A percentile compares a stretch with the other conserved stretches of the same genome.
Evolutionary conservation across 176 grass and related monocot genomes (phyloP).

Genomic region (Oryza australiensis): DNA sequence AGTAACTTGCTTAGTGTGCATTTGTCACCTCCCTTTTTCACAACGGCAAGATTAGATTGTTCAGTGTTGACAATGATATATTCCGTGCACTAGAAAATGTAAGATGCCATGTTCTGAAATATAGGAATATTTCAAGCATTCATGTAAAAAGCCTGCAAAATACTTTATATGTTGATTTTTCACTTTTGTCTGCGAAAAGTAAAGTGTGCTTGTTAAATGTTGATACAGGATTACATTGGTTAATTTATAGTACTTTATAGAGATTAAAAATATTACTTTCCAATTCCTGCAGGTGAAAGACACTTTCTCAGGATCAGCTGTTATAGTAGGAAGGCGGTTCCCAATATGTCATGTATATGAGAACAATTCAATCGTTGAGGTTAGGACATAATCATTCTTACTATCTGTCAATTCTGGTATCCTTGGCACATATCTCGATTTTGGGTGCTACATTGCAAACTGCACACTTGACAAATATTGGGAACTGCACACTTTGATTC

Average conservation of each 20-base stretch:
- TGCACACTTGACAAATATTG: conserved; percentile 3
- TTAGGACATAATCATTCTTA: conserved; percentile 35
- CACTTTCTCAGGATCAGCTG: conserved; percentile 66
- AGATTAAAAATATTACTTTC: conserved; percentile 29
- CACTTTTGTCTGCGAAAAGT: background rate
- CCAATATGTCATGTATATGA: conserved; percentile 93
- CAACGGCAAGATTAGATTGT: background rate
- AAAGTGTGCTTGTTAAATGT: background rate
- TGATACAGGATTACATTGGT: conserved; percentile 5
- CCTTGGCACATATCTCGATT: background rate
- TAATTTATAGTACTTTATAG: conserved; percentile 4
- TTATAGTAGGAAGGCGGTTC: conserved; percentile 87
- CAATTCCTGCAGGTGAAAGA: conserved; percentile 67
- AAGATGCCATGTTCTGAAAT: conserved; percentile 6
- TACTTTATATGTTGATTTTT: background rate
- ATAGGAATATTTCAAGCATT: conserved; percentile 11
- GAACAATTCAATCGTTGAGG: conserved; percentile 71
- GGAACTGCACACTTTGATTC: conserved; percentile 2
- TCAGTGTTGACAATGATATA: background rate
- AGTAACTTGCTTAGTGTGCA: background rate
- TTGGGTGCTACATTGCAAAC: background rate
- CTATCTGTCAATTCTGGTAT: background rate
- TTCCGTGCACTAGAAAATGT: background rate
- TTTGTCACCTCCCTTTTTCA: background rate
- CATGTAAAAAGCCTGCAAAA: background rate